These are phyloP conservation scores for Trypanosoma theileri DNA, from an alignment of 208 protist genomes.

Conservation along the genomic window DNA sequence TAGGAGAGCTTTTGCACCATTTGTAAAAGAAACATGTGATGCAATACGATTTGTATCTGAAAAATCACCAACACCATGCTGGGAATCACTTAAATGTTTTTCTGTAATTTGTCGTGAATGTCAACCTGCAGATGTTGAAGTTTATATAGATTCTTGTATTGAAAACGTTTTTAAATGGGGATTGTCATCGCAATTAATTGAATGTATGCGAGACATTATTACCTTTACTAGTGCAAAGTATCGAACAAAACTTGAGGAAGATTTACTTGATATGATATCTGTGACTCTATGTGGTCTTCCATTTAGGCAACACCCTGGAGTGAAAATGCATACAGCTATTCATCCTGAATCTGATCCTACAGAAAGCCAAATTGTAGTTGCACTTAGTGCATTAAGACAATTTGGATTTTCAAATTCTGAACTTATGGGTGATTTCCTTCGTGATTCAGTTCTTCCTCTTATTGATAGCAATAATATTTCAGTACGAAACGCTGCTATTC, in stretches of 20 bases:
- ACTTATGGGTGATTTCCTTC: slow-evolving; percentile 87
- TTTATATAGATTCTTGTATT: slow-evolving; percentile 73
- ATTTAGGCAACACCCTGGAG: slow-evolving; percentile 65
- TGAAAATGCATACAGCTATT: slow-evolving; percentile 18
- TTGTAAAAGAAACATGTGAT: slow-evolving; percentile 64
- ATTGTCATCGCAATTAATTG: slow-evolving; percentile 79
- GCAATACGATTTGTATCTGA: slow-evolving; percentile 50
- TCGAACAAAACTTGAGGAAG: slow-evolving; percentile 72
- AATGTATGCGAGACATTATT: slow-evolving; percentile 84
- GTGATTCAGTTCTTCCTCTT: slow-evolving; percentile 84
- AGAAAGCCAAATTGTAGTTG: slow-evolving; percentile 71
- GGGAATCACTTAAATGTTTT: slow-evolving; percentile 69
- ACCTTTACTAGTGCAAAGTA: slow-evolving; percentile 52
- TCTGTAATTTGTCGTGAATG: slow-evolving; percentile 58
- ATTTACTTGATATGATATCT: slow-evolving; percentile 87
- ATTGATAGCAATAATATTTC: slow-evolving; percentile 69
- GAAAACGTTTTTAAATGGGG: slow-evolving; percentile 82
- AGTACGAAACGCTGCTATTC: slow-evolving; percentile 79
- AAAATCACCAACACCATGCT: slow-evolving; percentile 60
- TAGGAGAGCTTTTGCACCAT: slow-evolving; percentile 53
- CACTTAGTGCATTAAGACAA: slow-evolving; percentile 80
- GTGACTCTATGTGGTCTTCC: slow-evolving; percentile 84
- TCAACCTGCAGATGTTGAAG: slow-evolving; percentile 59
- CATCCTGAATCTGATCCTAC: slow-evolving; percentile 41
- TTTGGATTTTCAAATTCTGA: slow-evolving; percentile 90